These are phyloP conservation scores for Phytophthora pistaciae DNA, from an alignment of 352 stramenopile genomes.

Conservation along the genomic window DNA sequence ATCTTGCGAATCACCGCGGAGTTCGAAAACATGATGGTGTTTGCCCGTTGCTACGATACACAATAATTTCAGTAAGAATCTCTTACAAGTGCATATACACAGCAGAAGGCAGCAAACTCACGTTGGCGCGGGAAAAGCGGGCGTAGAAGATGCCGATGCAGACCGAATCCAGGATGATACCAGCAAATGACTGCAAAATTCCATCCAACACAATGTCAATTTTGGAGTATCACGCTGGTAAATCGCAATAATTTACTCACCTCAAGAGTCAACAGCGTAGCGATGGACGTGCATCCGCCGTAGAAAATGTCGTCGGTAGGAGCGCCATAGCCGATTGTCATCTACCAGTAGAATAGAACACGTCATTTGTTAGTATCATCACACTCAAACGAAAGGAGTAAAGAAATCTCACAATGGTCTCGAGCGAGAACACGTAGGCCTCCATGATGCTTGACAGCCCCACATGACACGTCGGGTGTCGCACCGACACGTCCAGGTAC, in stretches of 20 bases:
- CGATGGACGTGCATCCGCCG: slow-evolving; percentile 83
- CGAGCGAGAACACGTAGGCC: slow-evolving; percentile 89
- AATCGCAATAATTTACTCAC: slow-evolving; percentile 25
- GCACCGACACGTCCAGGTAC: slow-evolving; percentile 77
- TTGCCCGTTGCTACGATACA: slow-evolving; percentile 70
- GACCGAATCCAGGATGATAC: slow-evolving; percentile 89
- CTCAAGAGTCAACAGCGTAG: slow-evolving; percentile 80
- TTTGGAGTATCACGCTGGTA: neutral
- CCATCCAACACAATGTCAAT: neutral
- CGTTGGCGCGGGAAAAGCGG: slow-evolving; percentile 81
- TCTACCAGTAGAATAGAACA: slow-evolving; percentile 57
- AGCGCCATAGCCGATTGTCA: slow-evolving; percentile 90
- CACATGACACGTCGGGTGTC: slow-evolving; percentile 73
- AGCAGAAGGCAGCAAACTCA: slow-evolving; percentile 32
- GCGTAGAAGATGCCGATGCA: slow-evolving; percentile 91
- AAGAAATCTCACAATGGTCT: slow-evolving; percentile 80
- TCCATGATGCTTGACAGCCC: slow-evolving; percentile 81
- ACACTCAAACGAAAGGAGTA: neutral
- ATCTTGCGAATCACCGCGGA: slow-evolving; percentile 90
- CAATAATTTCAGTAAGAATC: slow-evolving; percentile 1
- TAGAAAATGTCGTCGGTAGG: slow-evolving; percentile 92
- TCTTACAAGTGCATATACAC: neutral
- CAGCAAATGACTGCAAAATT: slow-evolving; percentile 74
- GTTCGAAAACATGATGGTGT: slow-evolving; percentile 90
- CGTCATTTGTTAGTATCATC: neutral